Evolutionary conservation across 208 protist genomes (phyloP), one percentile per base, ranked within the genome.

Genomic region (Vickermania spadyakhi): DNA sequence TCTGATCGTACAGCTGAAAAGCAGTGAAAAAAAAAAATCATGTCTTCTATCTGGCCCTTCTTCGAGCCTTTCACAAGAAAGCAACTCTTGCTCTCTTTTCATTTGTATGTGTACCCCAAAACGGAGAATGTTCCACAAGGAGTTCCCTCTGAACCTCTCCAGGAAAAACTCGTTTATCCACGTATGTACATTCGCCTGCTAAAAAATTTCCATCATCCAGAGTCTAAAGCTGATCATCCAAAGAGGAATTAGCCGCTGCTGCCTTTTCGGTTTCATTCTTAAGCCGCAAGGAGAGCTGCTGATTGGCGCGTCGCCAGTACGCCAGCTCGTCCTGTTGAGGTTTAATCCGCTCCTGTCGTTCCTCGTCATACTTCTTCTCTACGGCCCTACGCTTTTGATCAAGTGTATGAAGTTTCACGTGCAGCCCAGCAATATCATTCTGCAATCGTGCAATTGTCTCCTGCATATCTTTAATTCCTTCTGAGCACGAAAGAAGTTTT

Each of bases 261-360:
- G 73, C 77, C 2, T 76, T 72, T 61, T 94, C 84, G 60, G 84
- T 90, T 62, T 94, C 88, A 49, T 70, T 67, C 66, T 94, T 94
- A 18, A 96, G 74, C 1, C 84, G 80, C 41, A 90, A 64, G 31
- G 96, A 97, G 41, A 98, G 78, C 76, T 98, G 94, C 57, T 96
- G 82, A 66, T 98, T 98, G 0, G 87, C 79, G n/a, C 77, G 73
- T 21, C 97, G 96, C 60, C 98, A 86, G 77, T 97, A 98, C 21
- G 73, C 70, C 28, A 98, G 65, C 64, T 99, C 97, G 54, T 99
- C 96, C 27, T 89, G 77, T 56, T 97, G 81, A 52, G 91, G 85
- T 72, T 96, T 96, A 57, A 86, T 71, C 0, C 73, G 68, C 25
- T 57, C 22, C 31, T 50, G 51, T 3, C 75, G 68, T 56, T 82